Conservation (phyloP, 495 filamentous ascomycete species). For the Podospora conica region DNA sequence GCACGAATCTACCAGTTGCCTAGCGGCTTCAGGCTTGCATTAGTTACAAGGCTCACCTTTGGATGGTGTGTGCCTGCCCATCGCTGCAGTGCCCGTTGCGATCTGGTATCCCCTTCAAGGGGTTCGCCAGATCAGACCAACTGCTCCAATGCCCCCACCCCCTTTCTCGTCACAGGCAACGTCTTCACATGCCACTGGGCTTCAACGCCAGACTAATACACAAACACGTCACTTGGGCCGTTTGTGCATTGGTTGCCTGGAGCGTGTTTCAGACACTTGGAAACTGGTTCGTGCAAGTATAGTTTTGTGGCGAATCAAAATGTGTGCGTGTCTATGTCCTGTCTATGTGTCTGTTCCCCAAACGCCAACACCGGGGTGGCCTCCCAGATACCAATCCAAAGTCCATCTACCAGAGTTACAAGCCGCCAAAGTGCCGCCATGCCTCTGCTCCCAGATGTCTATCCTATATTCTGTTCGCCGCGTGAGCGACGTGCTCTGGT, state of each 20-base stretch:
- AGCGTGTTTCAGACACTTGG: not conserved
- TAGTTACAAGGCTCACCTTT: not conserved
- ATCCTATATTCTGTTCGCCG: not conserved
- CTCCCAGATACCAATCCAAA: not conserved
- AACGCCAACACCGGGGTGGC: not conserved
- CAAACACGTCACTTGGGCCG: not conserved
- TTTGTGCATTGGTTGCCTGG: not conserved
- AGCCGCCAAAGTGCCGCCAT: not conserved
- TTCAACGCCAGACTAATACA: not conserved
- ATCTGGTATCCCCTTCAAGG: not conserved
- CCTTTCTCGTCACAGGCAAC: not conserved
- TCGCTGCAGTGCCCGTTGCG: not conserved
- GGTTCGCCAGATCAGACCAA: constrained; percentile 6
- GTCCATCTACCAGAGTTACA: not conserved
- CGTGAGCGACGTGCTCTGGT: not conserved
- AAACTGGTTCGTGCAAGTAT: not conserved
- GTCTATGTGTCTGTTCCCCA: not conserved
- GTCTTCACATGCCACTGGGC: not conserved
- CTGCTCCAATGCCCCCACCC: no score
- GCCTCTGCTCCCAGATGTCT: not conserved
- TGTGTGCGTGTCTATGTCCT: not conserved
- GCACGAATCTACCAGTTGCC: not conserved
- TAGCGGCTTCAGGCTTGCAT: not conserved
- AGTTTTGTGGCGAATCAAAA: not conserved
- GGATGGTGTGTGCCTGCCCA: not conserved